Base-by-base conservation (phyloP, 768 basidiomycete genomes). In the Leucocoprinus leucothites region DNA sequence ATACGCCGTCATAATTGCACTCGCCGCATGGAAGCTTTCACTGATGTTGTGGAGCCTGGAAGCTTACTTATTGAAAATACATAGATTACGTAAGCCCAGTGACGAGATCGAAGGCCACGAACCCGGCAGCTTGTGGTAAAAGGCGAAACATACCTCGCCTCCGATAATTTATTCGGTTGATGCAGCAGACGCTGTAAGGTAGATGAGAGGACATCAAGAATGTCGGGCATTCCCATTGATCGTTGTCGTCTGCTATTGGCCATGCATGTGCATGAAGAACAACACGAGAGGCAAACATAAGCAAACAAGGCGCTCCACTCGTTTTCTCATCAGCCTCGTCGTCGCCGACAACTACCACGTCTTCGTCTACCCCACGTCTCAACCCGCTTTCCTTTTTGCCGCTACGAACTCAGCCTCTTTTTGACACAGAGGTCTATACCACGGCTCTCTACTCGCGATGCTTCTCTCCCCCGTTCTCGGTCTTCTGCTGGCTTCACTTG, bases 401-500 rank as follows among this genome's bases (percentile, higher is more conserved):
- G 16, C 5, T 2, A 26, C 13, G 47, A 18, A 9, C 51, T 31
- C 38, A 21, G 22, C 28, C 41, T 18, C 19, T 48, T 24, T 18
- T 56, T 44, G 47, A 48, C 26, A 22, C n/a, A 25, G 25, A 49
- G 54, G 16, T 2, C 21, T 26, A 16, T 41, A 34, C n/a, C n/a
- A 24, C 31, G 13, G 63, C 53, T 62, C 58, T 25, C 42, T 45
- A 55, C 42, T 53, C 64, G 58, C 60, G 65, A 80, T 80, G 79
- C 64, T 75, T 57, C 57, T 75, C 58, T 61, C 73, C 57, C 67
- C 71, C 52, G 63, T 76, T 59, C 51, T 77, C 59, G 64, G 70
- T 43, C 65, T 77, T 51, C 65, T 74, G 59, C 65, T 77, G 56
- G 74, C 71, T 58, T 70, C 69, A 44, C 58, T 77, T 28, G 69